These are phyloP conservation scores for Trichosphaerium sp. DNA, from an alignment of 78 protist species.

Conservation along the genomic window DNA sequence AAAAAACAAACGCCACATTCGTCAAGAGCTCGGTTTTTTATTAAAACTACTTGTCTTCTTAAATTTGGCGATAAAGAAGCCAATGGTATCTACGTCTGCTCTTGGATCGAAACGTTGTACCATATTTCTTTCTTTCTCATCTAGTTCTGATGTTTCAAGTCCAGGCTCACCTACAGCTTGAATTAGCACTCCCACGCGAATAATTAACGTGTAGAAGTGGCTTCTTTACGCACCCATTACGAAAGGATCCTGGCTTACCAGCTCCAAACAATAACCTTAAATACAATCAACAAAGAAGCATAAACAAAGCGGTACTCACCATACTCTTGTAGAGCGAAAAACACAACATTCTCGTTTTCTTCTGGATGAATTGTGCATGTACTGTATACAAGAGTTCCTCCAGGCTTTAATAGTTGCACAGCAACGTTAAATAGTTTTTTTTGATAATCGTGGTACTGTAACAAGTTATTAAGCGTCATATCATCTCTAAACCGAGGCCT, in stretches of 20 bases:
- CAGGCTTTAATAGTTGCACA: neutral
- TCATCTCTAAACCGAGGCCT: no score
- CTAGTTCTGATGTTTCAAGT: neutral
- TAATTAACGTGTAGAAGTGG: no score
- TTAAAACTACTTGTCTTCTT: neutral
- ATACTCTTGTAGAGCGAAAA: neutral
- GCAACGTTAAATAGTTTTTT: neutral
- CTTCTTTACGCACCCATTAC: no score
- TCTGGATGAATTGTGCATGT: constrained; percentile 32
- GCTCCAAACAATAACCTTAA: no score
- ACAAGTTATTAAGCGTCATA: no score
- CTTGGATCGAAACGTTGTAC: constrained; percentile 11
- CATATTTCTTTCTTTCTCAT: neutral
- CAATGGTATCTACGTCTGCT: neutral
- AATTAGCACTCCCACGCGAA: no score
- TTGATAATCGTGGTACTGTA: neutral
- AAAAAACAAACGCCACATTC: no score
- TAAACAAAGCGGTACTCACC: no score
- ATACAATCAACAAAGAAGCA: no score
- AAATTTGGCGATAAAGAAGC: constrained; percentile 18
- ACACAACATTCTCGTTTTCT: constrained; percentile 26
- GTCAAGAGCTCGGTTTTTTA: no score
- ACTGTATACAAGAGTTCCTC: constrained; percentile 31
- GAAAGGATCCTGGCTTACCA: neutral
- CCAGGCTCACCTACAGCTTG: neutral